Evolutionary conservation across 108 stramenopile species (phyloP), one percentile per base, ranked within the genome.

Genomic region (Cyclotella atomus): DNA sequence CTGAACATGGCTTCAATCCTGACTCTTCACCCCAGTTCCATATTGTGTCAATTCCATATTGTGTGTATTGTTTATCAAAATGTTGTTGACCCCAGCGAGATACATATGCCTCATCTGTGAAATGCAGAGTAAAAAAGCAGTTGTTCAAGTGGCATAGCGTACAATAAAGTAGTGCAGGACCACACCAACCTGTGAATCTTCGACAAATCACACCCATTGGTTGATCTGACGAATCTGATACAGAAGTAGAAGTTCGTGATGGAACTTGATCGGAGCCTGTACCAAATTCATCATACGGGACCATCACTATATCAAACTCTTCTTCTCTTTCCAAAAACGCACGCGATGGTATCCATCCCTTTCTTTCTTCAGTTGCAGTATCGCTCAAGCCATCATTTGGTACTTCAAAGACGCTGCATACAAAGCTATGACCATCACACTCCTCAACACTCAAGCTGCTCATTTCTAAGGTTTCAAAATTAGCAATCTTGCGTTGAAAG

Each of bases 401-500:
- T 24, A 92, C 89, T 65, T 95, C 91, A 76, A 95, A 95, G 28
- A 85, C 86, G 35, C 86, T 77, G 46, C 85, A 89, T 5, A 92
- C 67, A 71, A 95, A 92, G 29, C 81, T 64, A 16, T 55, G 49
- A 1, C 86, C 86, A n/a, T 62, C 71, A 29, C 54, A 49, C 57
- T 69, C 70, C 73, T 93, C 94, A 1, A 75, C 82, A 6, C 86
- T 87, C 17, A 93, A 69, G 16, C 86, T 88, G 28, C 88, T 88
- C 46, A 92, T 89, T 73, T 95, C 90, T 28, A 87, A 50, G 1
- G 90, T 90, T 21, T 89, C 89, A 17, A 84, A 28, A 49, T 84
- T 79, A 20, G 91, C 95, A 83, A 95, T 90, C 9, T 82, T 82
- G 1, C 89, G 73, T 46, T 91, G 80, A 57, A 96, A 89, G 59